Evolutionary conservation across 192 early-diverging fungal species (phyloP), one percentile per base, ranked within the genome.

Genomic region (Coemansia sp.): DNA sequence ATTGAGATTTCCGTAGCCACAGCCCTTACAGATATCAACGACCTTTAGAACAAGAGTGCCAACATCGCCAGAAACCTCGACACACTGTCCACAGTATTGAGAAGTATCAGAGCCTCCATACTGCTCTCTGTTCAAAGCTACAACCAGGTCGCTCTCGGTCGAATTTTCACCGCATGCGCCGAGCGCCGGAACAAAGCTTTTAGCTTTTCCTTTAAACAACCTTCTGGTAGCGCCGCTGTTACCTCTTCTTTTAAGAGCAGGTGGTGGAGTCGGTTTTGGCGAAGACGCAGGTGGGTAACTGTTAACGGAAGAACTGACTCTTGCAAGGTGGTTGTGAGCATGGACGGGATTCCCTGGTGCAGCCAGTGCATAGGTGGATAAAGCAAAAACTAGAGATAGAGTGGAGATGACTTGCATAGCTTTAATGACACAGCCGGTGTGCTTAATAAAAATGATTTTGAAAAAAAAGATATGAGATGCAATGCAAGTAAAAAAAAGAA

Each of bases 1-100:
- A 36, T 88, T 84, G 20, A 88, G 59, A 25, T 66, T 68, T 4
- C 77, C 75, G 2, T 49, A 45, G 1, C 58, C n/a, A 40, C 86
- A 87, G 10, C 54, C 68, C 7, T 69, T 70, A 29, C 87, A 88
- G 17, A 69, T 83, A 57, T 87, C 86, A 17, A 85, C 76, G 18
- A 86, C 76, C 48, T 64, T 85, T 30, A 82, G 85, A 20, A 61
- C 67, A 29, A 86, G 73, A 2, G 75, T 20, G 16, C 76, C 85
- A 25, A 75, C 77, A 4, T 79, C 82, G 31, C 83, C 83, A 17
- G 65, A 69, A 10, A 86, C 77, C 12, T 42, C 66, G 14, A 69
- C 77, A 54, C 70, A 68, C 30, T 58, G 64, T 18, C 83, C 83
- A 67, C 86, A 87, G 32, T 67, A 63, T 25, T 54, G 31, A 7